Evolutionary conservation across 78 protist species (phyloP).

Genomic region (Dictyostelium citrinum): DNA sequence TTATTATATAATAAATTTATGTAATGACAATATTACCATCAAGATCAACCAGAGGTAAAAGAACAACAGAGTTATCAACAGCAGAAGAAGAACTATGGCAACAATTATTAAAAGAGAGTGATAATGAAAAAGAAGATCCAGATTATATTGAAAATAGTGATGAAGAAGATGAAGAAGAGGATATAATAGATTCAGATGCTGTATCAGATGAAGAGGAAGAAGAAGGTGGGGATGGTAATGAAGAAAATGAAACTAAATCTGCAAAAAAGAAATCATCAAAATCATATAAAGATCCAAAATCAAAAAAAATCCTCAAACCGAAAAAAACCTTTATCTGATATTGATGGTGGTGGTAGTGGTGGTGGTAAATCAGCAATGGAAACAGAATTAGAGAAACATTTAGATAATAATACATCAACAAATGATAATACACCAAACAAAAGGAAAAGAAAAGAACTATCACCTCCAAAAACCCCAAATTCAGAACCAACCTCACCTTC

Average conservation of each 20-base stretch:
- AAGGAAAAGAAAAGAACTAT: slow-evolving; percentile 2
- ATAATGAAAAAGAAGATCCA: slow-evolving; percentile 52
- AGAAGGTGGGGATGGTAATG: background rate
- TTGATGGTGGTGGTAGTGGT: too few relatives aligned
- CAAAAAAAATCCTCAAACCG: slow-evolving; percentile 10
- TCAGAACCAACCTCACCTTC: slow-evolving; percentile 27
- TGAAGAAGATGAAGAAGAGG: slow-evolving; percentile 24
- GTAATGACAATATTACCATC: slow-evolving; percentile 41
- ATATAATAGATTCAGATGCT: background rate
- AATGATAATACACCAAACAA: background rate
- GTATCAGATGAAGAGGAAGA: slow-evolving; percentile 6
- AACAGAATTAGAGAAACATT: background rate
- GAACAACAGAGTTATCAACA: slow-evolving; percentile 16
- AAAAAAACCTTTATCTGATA: background rate
- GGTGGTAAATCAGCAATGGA: slow-evolving; percentile 10
- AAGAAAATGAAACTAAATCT: background rate
- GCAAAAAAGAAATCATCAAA: slow-evolving; percentile 26
- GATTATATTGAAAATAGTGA: background rate
- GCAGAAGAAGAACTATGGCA: slow-evolving; percentile 41
- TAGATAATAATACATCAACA: background rate
- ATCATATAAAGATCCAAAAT: slow-evolving; percentile 44
- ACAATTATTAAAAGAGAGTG: slow-evolving; percentile 11
- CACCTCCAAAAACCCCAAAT: slow-evolving; percentile 10
- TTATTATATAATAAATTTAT: background rate
- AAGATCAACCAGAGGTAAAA: slow-evolving; percentile 67